Evolutionary conservation across 2,329 filamentous ascomycete genomes (phyloP).

Genomic region (Fusarium siculi): DNA sequence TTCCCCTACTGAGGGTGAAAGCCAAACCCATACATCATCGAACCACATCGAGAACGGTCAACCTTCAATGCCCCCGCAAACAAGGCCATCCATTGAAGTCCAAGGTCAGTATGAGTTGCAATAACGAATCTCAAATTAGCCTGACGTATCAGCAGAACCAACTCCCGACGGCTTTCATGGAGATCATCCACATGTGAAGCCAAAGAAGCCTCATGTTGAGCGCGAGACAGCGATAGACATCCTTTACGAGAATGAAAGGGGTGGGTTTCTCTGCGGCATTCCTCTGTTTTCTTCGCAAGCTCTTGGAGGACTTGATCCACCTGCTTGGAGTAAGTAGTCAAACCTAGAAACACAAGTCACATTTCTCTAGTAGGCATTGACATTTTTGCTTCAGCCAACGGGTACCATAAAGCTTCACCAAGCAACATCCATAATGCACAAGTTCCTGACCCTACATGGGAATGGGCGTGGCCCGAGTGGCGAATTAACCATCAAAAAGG

Average conservation of each 20-base stretch:
- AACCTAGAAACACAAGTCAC: not conserved
- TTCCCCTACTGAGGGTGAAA: slow-evolving; percentile 23
- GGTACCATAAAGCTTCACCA: slow-evolving; percentile 67
- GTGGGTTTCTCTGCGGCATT: slow-evolving; percentile 87
- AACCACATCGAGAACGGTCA: slow-evolving; percentile 12
- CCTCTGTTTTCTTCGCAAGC: slow-evolving; percentile 90
- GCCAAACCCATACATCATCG: slow-evolving; percentile 1
- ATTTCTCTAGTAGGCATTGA: slow-evolving; percentile 10
- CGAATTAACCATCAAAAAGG: slow-evolving; percentile 76
- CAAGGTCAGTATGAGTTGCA: slow-evolving; percentile 41
- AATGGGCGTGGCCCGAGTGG: slow-evolving; percentile 82
- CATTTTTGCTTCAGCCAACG: slow-evolving; percentile 62
- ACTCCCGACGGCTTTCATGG: slow-evolving; percentile 42
- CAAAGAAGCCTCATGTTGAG: slow-evolving; percentile 48
- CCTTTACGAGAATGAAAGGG: slow-evolving; percentile 95
- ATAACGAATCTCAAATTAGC: not conserved
- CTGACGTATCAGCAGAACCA: slow-evolving; percentile 43
- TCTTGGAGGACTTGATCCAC: slow-evolving; percentile 84
- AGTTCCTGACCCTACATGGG: slow-evolving; percentile 93
- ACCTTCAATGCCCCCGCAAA: slow-evolving; percentile 30
- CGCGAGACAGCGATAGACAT: slow-evolving; percentile 78
- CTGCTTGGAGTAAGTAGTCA: slow-evolving; percentile 73
- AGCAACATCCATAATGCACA: slow-evolving; percentile 85
- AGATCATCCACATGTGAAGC: slow-evolving; percentile 49
- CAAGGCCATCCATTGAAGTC: slow-evolving; percentile 49